Evolutionary conservation across 345 rosid species (phyloP), one percentile per base, ranked within the genome.

Genomic region (Passiflora organensis): DNA sequence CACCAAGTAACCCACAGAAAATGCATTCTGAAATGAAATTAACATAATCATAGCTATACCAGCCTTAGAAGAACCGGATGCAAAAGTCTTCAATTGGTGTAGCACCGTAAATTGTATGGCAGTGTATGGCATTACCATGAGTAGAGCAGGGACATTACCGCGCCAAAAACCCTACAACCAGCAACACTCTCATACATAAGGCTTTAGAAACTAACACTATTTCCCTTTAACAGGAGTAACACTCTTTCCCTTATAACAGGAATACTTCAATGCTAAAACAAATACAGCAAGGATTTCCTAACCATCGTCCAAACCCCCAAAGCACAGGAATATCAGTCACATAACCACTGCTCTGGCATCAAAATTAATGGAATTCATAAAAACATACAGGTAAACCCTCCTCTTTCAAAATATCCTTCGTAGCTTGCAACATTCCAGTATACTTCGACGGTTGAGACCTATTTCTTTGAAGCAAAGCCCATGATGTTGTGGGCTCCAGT

Each of bases 71-170:
- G 98, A 88, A 68, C 98, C 96, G 48, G 96, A 56, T 6, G 84
- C 95, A 59, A 82, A 60, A 47, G 91, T 79, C 66, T 84, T 93
- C 66, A 93, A 54, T 76, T 82, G 82, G 71, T 86, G 91, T 43
- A 93, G 56, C 1, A 93, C 91, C 12, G 85, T 61, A 80, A 93
- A 93, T 66, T 93, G 99, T 73, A 93, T 89, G 55, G 99, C 83
- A 51, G 94, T 76, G 49, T 89, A 93, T n/a, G 99, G 96, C 91
- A 93, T 80, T 63, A 81, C 95, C 96, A 93, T 89, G 28, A 93
- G 95, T 60, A 93, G 77, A 59, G 99, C 99, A 6, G 99, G 99
- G 69, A 84, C 94, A 76, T 89, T 93, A 23, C 99, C 99, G 57
- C 96, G 96, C 99, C 96, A 93, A 72, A 93, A 93, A 6, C 99